phyloP scores from a whole-genome alignment of 805 yeast species.

The Blastobotrys attinorum region DNA sequence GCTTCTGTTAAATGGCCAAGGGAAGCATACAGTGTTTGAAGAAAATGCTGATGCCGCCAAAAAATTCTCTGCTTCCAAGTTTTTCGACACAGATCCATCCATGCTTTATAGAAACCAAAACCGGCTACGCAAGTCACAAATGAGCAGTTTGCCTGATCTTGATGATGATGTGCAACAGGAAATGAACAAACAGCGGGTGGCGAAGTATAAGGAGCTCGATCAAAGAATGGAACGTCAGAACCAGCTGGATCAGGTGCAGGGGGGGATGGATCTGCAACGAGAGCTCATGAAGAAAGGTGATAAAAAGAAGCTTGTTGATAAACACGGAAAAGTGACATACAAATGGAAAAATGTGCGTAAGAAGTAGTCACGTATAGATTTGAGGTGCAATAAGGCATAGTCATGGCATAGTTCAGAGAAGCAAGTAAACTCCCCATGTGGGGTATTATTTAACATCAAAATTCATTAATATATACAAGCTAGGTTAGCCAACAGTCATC shows the following conservation, averaged over 20 bases:
- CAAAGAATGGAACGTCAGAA: slow-evolving; percentile 61
- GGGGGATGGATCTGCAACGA: slow-evolving; percentile 66
- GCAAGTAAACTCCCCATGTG: no score
- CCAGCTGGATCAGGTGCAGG: slow-evolving; percentile 60
- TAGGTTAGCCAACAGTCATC: not conserved
- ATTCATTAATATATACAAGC: slow-evolving; percentile 9
- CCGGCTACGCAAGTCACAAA: slow-evolving; percentile 55
- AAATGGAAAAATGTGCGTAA: slow-evolving; percentile 68
- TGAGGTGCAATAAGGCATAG: no score
- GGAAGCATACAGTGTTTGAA: slow-evolving; percentile 82
- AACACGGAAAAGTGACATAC: slow-evolving; percentile 60
- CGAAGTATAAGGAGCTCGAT: slow-evolving; percentile 52
- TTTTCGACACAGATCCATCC: slow-evolving; percentile 62
- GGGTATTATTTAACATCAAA: not conserved
- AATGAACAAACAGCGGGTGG: slow-evolving; percentile 32
- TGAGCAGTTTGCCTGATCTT: slow-evolving; percentile 23
- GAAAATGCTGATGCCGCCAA: slow-evolving; percentile 50
- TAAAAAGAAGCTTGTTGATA: slow-evolving; percentile 63
- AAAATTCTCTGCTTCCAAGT: slow-evolving; percentile 53
- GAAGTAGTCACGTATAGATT: no score
- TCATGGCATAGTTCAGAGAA: no score
- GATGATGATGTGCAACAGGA: not conserved
- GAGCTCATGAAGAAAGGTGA: slow-evolving; percentile 89
- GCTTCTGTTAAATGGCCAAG: slow-evolving; percentile 37
- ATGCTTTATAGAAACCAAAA: slow-evolving; percentile 61